A percentile compares a stretch with the other conserved stretches of the same genome.
phyloP scores from a whole-genome alignment of 257 asterid genomes.

The Marsdenia floribunda region DNA sequence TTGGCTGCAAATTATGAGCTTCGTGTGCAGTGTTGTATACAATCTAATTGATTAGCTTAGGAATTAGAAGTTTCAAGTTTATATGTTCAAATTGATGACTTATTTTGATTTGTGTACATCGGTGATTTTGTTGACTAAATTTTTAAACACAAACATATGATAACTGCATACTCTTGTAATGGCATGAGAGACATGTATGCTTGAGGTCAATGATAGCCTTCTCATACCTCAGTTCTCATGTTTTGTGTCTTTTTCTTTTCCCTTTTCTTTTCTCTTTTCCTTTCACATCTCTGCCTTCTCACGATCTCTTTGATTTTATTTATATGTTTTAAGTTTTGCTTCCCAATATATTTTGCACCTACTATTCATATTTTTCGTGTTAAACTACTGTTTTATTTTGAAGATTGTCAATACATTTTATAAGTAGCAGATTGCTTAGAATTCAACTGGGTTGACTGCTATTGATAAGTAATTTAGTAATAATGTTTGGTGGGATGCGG shows the following conservation, averaged over 20 bases:
- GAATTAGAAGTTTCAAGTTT: neutral
- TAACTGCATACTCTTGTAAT: neutral
- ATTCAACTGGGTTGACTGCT: neutral
- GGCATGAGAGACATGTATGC: neutral
- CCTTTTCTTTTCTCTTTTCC: too few species aligned
- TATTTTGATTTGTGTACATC: neutral
- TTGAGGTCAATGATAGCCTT: neutral
- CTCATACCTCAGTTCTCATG: neutral
- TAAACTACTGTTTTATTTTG: neutral
- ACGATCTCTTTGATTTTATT: neutral
- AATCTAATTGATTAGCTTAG: neutral
- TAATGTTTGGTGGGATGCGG: neutral
- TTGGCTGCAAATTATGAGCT: neutral
- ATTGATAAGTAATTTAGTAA: neutral
- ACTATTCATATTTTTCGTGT: neutral
- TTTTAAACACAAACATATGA: neutral
- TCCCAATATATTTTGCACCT: neutral
- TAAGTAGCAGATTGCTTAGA: neutral
- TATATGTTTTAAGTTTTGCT: too few species aligned
- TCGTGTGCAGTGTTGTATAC: neutral
- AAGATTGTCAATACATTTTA: neutral
- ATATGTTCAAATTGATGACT: neutral
- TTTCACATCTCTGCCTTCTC: neutral
- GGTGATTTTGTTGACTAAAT: neutral
- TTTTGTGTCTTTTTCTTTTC: too few species aligned